Conservation (phyloP, 2,329 filamentous ascomycete genomes). For the Colletotrichum tanaceti region DNA sequence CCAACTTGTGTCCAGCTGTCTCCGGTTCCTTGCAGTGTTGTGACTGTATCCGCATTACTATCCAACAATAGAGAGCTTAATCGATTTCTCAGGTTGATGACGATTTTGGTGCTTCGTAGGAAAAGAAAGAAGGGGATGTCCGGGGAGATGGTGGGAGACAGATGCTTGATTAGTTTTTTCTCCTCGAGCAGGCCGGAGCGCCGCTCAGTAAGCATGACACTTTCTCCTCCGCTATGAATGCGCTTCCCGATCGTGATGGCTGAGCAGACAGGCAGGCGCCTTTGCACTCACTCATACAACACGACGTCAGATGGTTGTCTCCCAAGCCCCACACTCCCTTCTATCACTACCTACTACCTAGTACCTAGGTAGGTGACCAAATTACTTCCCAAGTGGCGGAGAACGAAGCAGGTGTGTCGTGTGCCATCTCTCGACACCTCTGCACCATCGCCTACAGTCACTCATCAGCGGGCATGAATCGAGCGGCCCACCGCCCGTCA, state of each 20-base stretch:
- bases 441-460: not conserved
- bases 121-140: not conserved
- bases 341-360: no score
- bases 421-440: not conserved
- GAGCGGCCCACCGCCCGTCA: not conserved
- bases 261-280: conserved; percentile 1
- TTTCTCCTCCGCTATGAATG: not conserved
- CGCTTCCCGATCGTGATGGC: not conserved
- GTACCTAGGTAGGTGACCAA: no score
- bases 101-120: not conserved
- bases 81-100: not conserved
- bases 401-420: not conserved
- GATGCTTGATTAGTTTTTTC: not conserved
- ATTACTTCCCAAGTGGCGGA: not conserved
- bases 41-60: not conserved
- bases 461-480: not conserved
- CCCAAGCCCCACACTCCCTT: not conserved
- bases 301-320: conserved; percentile 10
- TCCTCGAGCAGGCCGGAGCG: not conserved
- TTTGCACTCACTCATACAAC: not conserved
- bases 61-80: not conserved
- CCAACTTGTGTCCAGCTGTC: not conserved
- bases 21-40: not conserved
- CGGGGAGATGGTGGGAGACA: not conserved
- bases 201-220: not conserved